A percentile compares a stretch with the other conserved stretches of the same genome.
These are phyloP conservation scores for Barnettozyma populi DNA, from an alignment of 805 yeast species.

Conservation along the genomic window DNA sequence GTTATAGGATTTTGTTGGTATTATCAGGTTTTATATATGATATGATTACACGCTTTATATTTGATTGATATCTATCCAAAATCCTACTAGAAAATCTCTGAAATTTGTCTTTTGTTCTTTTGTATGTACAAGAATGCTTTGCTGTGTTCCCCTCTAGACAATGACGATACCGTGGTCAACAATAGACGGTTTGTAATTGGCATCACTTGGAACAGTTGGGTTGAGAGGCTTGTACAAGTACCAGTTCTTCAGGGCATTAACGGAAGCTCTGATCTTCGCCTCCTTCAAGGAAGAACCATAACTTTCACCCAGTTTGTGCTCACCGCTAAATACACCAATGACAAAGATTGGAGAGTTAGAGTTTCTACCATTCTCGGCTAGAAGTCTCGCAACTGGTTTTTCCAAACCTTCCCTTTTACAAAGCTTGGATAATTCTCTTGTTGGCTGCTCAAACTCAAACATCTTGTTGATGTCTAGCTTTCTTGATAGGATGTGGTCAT, in stretches of 20 bases:
- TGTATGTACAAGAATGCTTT: slow-evolving; percentile 10
- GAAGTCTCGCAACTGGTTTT: slow-evolving; percentile 71
- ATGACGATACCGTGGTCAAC: slow-evolving; percentile 42
- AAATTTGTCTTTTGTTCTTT: not conserved
- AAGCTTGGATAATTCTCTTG: slow-evolving; percentile 72
- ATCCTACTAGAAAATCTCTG: not conserved
- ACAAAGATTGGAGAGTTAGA: slow-evolving; percentile 81
- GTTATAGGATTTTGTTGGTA: not conserved
- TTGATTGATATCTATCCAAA: not conserved
- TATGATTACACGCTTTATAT: not conserved
- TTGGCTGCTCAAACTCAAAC: slow-evolving; percentile 81
- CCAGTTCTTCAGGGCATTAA: slow-evolving; percentile 85
- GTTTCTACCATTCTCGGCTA: slow-evolving; percentile 91
- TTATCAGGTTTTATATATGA: not conserved
- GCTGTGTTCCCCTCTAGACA: slow-evolving; percentile 24
- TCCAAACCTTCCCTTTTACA: slow-evolving; percentile 71
- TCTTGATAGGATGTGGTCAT: slow-evolving; percentile 75
- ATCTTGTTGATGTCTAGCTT: slow-evolving; percentile 66
- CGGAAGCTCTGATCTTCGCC: slow-evolving; percentile 89
- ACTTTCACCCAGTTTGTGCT: slow-evolving; percentile 84
- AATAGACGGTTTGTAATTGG: slow-evolving; percentile 31
- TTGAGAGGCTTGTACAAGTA: slow-evolving; percentile 82
- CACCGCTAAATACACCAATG: slow-evolving; percentile 87
- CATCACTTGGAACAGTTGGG: slow-evolving; percentile 58
- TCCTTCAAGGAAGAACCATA: slow-evolving; percentile 86